Evolutionary conservation across 495 filamentous ascomycete genomes (phyloP).

Genomic region (Thozetella sp.): DNA sequence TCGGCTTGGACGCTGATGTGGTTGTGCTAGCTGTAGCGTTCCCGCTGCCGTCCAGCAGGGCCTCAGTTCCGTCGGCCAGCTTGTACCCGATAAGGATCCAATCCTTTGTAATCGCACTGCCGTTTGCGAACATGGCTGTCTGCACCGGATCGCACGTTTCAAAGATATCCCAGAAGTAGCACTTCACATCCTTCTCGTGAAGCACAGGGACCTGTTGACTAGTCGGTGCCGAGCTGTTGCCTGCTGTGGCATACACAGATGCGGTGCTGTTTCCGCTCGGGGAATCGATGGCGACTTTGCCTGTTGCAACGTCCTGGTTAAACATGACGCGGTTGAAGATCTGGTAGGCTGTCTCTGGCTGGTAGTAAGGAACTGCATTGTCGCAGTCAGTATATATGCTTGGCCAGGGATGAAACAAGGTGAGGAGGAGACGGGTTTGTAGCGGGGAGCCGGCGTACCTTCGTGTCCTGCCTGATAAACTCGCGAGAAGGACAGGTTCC

Average conservation of each 20-base stretch:
- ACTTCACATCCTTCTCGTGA: not conserved
- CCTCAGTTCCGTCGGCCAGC: not conserved
- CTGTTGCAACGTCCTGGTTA: slow-evolving; percentile 57
- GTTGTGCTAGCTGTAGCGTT: no score
- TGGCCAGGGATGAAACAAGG: slow-evolving; percentile 63
- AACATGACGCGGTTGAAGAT: slow-evolving; percentile 41
- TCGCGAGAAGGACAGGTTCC: slow-evolving; percentile 63
- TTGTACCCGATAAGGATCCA: slow-evolving; percentile 13
- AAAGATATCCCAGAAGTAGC: slow-evolving; percentile 31
- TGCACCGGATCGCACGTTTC: slow-evolving; percentile 38
- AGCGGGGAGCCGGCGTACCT: not conserved
- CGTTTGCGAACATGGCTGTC: slow-evolving; percentile 41
- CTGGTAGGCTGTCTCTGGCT: slow-evolving; percentile 40
- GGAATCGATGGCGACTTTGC: slow-evolving; percentile 21
- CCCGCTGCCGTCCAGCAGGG: no score
- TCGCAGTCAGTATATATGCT: not conserved
- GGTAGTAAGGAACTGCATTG: slow-evolving; percentile 60
- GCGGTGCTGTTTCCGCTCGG: slow-evolving; percentile 7
- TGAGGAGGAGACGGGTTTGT: slow-evolving; percentile 52
- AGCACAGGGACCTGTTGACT: not conserved
- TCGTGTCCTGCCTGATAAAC: slow-evolving; percentile 62
- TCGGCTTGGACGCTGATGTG: no score
- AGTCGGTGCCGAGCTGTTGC: not conserved
- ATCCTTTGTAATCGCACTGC: slow-evolving; percentile 26
- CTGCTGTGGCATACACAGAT: not conserved